Evolutionary conservation across 495 filamentous ascomycete species (phyloP), one percentile per base, ranked within the genome.

Genomic region (Neurospora sp.): DNA sequence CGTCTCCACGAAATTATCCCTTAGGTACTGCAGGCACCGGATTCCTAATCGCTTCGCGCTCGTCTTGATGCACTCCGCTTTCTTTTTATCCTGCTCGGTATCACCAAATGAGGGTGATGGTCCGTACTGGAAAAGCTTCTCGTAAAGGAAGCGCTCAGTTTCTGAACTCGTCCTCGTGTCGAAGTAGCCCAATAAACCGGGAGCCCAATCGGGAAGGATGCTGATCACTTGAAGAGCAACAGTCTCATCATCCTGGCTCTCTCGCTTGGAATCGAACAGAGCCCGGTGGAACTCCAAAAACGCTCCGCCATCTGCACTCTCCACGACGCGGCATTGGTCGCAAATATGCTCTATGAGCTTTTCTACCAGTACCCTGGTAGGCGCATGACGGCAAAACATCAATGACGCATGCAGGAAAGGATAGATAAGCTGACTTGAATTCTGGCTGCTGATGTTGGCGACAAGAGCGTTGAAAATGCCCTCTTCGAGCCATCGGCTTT

Each of bases 151-250:
- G 5, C 82, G 82, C 69, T 90, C 84, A 2, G 89, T 88, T 39
- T 82, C 81, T 18, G 81, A 78, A 31, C 88, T 87, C 35, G 92
- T 84, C 4, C 77, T 71, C 14, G 80, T 79, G 48, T 93, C 90
- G 20, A 81, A 85, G 74, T 90, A 91, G 61, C 87, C 87, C 22
- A 94, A 83, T 37, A 96, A 77, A 3, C 88, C 85, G 9, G 93
- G 92, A 2, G 84, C 89, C 90, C 91, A 94, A 41, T 85, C 80
- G 0, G 87, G 84, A 12, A 93, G 79, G 20, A 80, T 6, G 20
- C 76, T 71, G 37, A 84, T 78, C 27, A 65, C 27, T 65, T 65
- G 53, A 37, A 65, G 53, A 35, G 53, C 14, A 37, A 65, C 14
- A 0, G 53, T 37, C 2, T 74, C 74, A 18, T 80, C 74, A 18